Percentiles rank a stretch among this genome's conserved stretches.
Conservation (phyloP, 2,329 filamentous ascomycete species). For the Huntiella moniliformis region DNA sequence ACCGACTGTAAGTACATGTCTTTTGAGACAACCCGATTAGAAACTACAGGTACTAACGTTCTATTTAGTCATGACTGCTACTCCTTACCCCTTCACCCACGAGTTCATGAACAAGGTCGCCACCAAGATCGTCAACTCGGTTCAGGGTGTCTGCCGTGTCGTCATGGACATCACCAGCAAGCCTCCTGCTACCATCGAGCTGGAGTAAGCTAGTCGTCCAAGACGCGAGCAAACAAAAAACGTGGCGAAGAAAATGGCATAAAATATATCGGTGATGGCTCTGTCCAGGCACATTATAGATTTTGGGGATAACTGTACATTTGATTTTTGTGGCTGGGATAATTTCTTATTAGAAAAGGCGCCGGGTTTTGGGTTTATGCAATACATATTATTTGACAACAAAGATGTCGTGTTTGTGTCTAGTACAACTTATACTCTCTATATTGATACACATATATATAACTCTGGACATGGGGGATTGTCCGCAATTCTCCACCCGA, state of each 20-base stretch:
- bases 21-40: neutral
- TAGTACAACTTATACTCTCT: no score
- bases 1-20: conserved; percentile 14
- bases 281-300: no score
- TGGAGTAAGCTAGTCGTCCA: conserved; percentile 34
- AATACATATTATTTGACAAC: neutral
- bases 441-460: no score
- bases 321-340: neutral
- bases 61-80: conserved; percentile 47
- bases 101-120: conserved; percentile 47
- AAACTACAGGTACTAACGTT: conserved; percentile 1
- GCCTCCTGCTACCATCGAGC: conserved; percentile 54
- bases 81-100: conserved; percentile 47
- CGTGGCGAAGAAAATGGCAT: neutral
- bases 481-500: no score
- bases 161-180: conserved; percentile 32
- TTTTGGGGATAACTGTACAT: no score
- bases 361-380: neutral
- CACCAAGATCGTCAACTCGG: conserved; percentile 46
- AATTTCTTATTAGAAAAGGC: neutral
- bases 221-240: neutral
- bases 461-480: no score
- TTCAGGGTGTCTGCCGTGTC: conserved; percentile 31
- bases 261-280: no score
- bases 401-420: no score